phyloP scores from a whole-genome alignment of 2,329 filamentous ascomycete genomes.

The Fusarium verticillioides region DNA sequence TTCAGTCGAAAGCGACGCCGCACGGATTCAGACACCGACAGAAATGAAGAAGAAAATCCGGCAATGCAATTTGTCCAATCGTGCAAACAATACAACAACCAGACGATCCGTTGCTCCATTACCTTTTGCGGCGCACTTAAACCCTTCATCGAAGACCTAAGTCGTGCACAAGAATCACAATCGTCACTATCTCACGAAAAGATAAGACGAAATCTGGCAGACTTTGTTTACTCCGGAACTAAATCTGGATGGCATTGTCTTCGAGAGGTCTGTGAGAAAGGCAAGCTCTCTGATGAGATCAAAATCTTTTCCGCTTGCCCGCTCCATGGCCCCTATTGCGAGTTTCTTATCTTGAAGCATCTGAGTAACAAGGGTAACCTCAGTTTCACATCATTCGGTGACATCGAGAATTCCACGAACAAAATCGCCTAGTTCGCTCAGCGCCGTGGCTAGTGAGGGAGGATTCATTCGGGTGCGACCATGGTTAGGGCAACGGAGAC shows the following conservation, averaged over 20 bases:
- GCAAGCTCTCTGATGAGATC: not conserved
- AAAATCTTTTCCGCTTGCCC: not conserved
- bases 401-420: rapidly evolving
- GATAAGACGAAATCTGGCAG: not conserved
- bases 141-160: not conserved
- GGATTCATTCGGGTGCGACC: not conserved
- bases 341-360: not conserved
- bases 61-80: not conserved
- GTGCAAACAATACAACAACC: not conserved
- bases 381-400: not conserved
- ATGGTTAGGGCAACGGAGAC: not conserved
- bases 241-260: not conserved
- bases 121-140: not conserved
- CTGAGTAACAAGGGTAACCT: rapidly evolving
- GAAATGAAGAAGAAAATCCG: not conserved
- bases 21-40: not conserved
- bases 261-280: not conserved
- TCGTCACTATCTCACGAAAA: not conserved
- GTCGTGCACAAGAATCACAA: rapidly evolving
- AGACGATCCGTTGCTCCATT: not conserved
- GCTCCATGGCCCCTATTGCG: not conserved
- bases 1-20: not conserved
- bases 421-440: not conserved
- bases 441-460: not conserved
- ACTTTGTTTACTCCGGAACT: not conserved